These are phyloP conservation scores for Theileria orientalis DNA, from an alignment of 169 alveolate species.

Conservation along the genomic window DNA sequence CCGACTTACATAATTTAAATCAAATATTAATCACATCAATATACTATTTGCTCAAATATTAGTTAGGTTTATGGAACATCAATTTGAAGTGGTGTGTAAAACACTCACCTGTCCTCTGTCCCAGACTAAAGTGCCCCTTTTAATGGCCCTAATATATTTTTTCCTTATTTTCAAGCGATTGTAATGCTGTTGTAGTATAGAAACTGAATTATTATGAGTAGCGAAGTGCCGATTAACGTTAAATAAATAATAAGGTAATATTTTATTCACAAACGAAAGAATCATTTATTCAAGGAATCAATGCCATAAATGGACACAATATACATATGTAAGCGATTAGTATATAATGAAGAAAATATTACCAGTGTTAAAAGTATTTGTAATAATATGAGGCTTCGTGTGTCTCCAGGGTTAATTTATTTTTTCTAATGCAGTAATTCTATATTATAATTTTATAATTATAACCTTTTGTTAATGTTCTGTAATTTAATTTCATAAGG, in stretches of 20 bases:
- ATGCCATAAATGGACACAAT: no score
- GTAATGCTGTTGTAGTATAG: conserved; percentile 80
- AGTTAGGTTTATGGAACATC: no score
- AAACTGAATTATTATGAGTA: conserved; percentile 77
- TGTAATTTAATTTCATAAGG: no score
- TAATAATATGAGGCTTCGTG: not conserved
- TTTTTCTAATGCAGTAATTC: conserved; percentile 2
- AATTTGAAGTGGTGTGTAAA: not conserved
- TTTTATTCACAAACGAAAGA: no score
- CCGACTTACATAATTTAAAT: not conserved
- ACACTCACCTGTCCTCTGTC: conserved; percentile 80
- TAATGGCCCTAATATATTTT: conserved; percentile 73
- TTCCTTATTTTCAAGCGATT: conserved; percentile 77
- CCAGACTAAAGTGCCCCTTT: conserved; percentile 81
- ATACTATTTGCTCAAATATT: not conserved
- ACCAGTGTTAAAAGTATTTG: not conserved
- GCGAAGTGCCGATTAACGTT: conserved; percentile 25
- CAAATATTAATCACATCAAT: not conserved
- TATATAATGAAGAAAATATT: no score
- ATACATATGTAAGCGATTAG: no score
- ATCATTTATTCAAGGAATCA: no score
- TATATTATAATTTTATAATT: not conserved
- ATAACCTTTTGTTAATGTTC: no score
- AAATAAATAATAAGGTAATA: not conserved
- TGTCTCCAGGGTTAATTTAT: no score